Evolutionary conservation across 768 basidiomycete genomes (phyloP), one percentile per base, ranked within the genome.

Genomic region (Mycena haematopus): DNA sequence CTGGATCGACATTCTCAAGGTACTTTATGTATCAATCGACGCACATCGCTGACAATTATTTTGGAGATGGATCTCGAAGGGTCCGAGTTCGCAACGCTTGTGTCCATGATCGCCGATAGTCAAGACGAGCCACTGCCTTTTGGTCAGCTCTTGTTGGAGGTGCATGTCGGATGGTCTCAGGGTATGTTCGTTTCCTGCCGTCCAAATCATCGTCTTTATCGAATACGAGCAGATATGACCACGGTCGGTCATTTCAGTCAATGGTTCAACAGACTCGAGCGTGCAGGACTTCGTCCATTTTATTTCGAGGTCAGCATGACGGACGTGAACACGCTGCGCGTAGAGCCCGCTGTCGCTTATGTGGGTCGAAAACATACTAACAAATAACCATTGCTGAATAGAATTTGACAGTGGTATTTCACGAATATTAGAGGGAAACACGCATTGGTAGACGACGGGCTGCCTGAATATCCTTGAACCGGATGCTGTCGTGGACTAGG

Each of bases 51-150:
- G n/a, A 50, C 35, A 19, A 33, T 50, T n/a, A 50, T 50, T n/a
- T 17, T 13, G 2, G 19, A 62, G 69, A 75, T 83, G 57, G 82
- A 83, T 67, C 66, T 84, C 9, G 82, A 83, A 56, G 83, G 82
- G 38, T 77, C 74, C 69, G 82, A 83, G 65, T 83, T 84, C 40
- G 77, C 79, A 13, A 76, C 80, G 4, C 75, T 83, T 40, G 54
- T 75, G 2, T 70, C 76, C 45, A 75, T 84, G 54, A 67, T 84
- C n/a, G 69, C 73, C 15, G 75, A 80, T 21, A 78, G 69, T 2
- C 70, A 72, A 29, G 73, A 73, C 51, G 73, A 73, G 36, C 75
- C 80, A 3, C 68, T 81, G 27, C 82, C 80, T 3, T 80, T 83
- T 29, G 82, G 81, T 35, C 83, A 83, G 61, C 73, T 83, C 5